Evolutionary conservation across 1,284 basidiomycete genomes (phyloP), one percentile per base, ranked within the genome.

Genomic region (Sphaerobolus stellatus): DNA sequence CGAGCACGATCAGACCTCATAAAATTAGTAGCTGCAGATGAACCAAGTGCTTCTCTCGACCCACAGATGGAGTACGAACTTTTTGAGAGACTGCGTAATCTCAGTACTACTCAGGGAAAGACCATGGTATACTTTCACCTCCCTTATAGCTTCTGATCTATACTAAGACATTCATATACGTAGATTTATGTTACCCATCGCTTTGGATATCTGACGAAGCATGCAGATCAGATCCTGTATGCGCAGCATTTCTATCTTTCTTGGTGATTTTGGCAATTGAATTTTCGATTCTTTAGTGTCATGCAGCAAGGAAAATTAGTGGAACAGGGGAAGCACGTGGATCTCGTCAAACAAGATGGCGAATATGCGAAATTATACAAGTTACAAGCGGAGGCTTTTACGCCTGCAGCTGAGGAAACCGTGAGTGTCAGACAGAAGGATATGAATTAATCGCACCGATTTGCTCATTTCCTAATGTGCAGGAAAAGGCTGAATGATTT

Each of bases 11-110:
- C 76, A 0, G 72, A 71, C 2, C 65, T 69, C 4, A 66, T 80
- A 45, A 76, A 73, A 33, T 72, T 79, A 28, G 68, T 79, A 2
- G 74, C 72, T 1, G 75, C 80, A 3, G 80, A 82, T 50, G 79
- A 82, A 58, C 80, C 79, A 1, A 80, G 75, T 47, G 80, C 78
- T 2, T 79, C 80, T 0, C 67, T 82, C 9, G 81, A 82, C 54
- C 75, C 80, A 0, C 72, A 76, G 58, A 78, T 68, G 0, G 79
- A 82, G 63, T 68, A 71, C 33, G 63, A 71, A 27, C 67, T 86
- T 1, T 85, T 86, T 61, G 68, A 75, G 0, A 73, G 77, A 3
- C 71, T 86, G 24, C 66, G 81, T 13, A 66, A 16, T 13, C 28
- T 50, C 8, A 50, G 48, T 30, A 22, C 48, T 40, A 22, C 31